Evolutionary conservation across 2,329 filamentous ascomycete genomes (phyloP).

Genomic region (Phaeosphaeriaceae sp.): DNA sequence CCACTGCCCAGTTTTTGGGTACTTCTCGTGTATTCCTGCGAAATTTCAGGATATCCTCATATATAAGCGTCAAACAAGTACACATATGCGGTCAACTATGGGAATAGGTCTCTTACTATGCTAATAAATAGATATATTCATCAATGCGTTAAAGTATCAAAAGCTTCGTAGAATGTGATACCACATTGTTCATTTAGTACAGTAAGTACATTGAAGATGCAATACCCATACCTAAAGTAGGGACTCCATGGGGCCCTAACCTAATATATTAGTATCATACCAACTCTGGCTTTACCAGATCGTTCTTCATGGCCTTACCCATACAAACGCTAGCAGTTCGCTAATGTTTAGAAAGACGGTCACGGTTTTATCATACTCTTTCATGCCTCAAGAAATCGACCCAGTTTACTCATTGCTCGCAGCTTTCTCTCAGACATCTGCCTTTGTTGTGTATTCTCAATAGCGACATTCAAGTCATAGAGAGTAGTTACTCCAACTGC

Average conservation of each 20-base stretch:
- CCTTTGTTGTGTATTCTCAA: constrained; percentile 34
- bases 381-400: background rate
- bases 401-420: constrained; percentile 29
- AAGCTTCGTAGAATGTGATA: constrained; percentile 9
- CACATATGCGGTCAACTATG: constrained; percentile 7
- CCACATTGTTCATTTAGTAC: background rate
- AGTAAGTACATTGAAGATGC: no score
- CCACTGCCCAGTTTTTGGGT: constrained; percentile 39
- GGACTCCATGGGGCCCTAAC: constrained; percentile 16
- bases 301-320: background rate
- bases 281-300: background rate
- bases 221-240: constrained; percentile 12
- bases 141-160: constrained; percentile 21
- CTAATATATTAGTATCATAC: background rate
- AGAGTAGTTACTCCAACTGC: constrained; percentile 18
- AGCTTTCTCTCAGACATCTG: constrained; percentile 30
- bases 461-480: constrained; percentile 20
- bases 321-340: constrained; percentile 35
- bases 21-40: constrained; percentile 10
- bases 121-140: constrained; percentile 26
- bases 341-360: constrained; percentile 36
- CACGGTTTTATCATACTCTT: constrained; percentile 28
- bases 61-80: background rate
- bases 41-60: constrained; percentile 13
- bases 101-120: constrained; percentile 8